Evolutionary conservation across 2,329 filamentous ascomycete species (phyloP), one percentile per base, ranked within the genome.

Genomic region (Sporothrix pseudoabietina): DNA sequence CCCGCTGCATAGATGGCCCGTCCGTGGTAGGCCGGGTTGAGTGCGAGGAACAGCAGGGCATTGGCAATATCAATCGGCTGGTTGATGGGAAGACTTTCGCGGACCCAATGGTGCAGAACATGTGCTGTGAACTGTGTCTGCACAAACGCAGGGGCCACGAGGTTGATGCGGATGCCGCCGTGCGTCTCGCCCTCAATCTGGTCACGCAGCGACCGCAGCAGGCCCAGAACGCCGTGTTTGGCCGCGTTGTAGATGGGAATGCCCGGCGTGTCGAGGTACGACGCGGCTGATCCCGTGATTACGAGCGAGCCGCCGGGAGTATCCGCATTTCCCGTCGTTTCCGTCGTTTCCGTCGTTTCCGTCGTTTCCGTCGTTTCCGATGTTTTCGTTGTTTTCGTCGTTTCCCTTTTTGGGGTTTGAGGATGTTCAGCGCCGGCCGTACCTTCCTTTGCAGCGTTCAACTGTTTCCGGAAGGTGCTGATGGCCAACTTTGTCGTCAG

Each of bases 111-210:
- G 1, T 81, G 79, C 14, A 78, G 78, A 0, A 84, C 82, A n/a
- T 85, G 82, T 59, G 82, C 79, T 6, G 84, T 85, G 1, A 83
- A 82, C 1, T 84, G 85, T 10, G 85, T 80, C 77, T 84, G 86
- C 59, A 72, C 71, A 32, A 72, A 72, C 16, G 71, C 59, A 30
- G 70, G 70, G 66, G 44, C 71, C 65, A 75, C 55, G 22, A 73
- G 61, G 39, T 75, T 73, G 26, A 73, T 66, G 30, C 73, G 73
- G 22, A 59, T 44, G 35, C 32, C 74, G n/a, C 77, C 78, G 16
- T 61, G 16, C 2, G 57, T 61, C 71, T 79, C 79, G 6, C 78
- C 76, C 6, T 77, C 76, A n/a, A 79, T 69, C 78, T 79, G 79
- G 71, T 80, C 78, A 65, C 79, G 75, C 66, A 69, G 81, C 22